These are phyloP conservation scores for Pythium oligandrum DNA, from an alignment of 352 stramenopile genomes.

Conservation along the genomic window DNA sequence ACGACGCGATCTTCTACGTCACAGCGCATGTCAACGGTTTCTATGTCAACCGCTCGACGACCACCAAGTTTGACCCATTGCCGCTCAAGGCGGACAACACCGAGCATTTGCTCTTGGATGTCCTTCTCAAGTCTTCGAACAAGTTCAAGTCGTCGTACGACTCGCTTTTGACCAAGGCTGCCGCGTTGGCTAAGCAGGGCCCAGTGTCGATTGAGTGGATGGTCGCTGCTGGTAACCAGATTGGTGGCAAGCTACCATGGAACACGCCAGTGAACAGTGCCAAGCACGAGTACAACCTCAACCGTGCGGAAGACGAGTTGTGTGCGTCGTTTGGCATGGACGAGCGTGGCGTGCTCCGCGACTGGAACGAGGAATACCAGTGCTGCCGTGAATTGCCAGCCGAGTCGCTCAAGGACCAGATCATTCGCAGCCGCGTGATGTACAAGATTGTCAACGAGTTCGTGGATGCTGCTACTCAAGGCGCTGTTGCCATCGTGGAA, in stretches of 20 bases:
- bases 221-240: conserved; percentile 69
- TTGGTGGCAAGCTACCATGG: conserved; percentile 77
- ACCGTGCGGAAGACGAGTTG: conserved; percentile 89
- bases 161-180: conserved; percentile 75
- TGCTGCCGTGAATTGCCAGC: conserved; percentile 81
- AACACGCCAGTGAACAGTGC: conserved; percentile 44
- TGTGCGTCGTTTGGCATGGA: conserved; percentile 90
- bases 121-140: conserved; percentile 63
- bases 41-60: conserved; percentile 89
- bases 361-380: conserved; percentile 98
- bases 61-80: conserved; percentile 74
- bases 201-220: conserved; percentile 85
- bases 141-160: conserved; percentile 72
- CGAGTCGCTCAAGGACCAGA: conserved; percentile 79
- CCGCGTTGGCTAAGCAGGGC: conserved; percentile 64
- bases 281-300: conserved; percentile 71
- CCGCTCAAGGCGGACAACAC: conserved; percentile 37
- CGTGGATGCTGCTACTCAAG: conserved; percentile 87
- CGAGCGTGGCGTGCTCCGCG: conserved; percentile 86
- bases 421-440: conserved; percentile 91
- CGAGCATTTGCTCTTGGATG: conserved; percentile 76
- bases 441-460: conserved; percentile 96
- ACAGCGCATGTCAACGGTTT: conserved; percentile 91
- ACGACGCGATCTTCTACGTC: conserved; percentile 74
- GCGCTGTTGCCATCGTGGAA: conserved; percentile 91